phyloP scores from a whole-genome alignment of 1,139 yeast genomes.

The Trichomonascaceae sp. region DNA sequence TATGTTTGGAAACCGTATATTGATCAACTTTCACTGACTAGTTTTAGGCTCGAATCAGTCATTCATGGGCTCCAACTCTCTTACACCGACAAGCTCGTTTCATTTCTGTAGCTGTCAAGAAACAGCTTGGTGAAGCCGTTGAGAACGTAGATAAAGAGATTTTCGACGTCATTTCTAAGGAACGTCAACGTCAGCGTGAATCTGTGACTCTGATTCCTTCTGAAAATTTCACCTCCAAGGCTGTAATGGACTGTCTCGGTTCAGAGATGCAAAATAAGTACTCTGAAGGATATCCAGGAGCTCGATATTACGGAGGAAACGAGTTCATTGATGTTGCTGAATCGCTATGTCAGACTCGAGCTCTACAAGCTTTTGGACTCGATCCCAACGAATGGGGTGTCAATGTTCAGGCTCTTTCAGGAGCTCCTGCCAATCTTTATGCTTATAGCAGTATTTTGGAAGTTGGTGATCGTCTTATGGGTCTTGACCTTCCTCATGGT shows the following conservation, averaged over 20 bases:
- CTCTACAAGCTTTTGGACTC: conserved; percentile 76
- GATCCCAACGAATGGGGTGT: conserved; percentile 93
- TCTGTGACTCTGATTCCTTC: conserved; percentile 93
- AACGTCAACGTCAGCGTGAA: conserved; percentile 88
- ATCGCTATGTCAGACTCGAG: conserved; percentile 85
- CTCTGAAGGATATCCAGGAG: conserved; percentile 98
- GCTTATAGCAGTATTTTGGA: conserved; percentile 92
- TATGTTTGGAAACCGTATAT: too few relatives aligned
- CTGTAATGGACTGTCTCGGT: conserved; percentile 95
- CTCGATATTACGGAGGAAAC: conserved; percentile 95
- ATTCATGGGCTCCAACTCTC: background rate
- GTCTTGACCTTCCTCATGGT: conserved; percentile 95
- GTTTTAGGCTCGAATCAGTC: background rate
- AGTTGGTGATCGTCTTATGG: conserved; percentile 95
- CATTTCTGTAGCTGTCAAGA: conserved; percentile 4
- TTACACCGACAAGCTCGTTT: background rate
- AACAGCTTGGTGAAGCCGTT: conserved; percentile 25
- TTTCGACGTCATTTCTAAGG: conserved; percentile 67
- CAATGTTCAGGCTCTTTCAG: conserved; percentile 91
- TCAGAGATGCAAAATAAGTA: conserved; percentile 97
- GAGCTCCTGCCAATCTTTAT: conserved; percentile 96
- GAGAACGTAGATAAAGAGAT: conserved; percentile 33
- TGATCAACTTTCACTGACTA: background rate
- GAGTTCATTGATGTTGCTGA: conserved; percentile 94
- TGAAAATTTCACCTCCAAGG: conserved; percentile 93